These are phyloP conservation scores for Aspergillus incahuasiensis DNA, from an alignment of 495 filamentous ascomycete species.

Conservation along the genomic window DNA sequence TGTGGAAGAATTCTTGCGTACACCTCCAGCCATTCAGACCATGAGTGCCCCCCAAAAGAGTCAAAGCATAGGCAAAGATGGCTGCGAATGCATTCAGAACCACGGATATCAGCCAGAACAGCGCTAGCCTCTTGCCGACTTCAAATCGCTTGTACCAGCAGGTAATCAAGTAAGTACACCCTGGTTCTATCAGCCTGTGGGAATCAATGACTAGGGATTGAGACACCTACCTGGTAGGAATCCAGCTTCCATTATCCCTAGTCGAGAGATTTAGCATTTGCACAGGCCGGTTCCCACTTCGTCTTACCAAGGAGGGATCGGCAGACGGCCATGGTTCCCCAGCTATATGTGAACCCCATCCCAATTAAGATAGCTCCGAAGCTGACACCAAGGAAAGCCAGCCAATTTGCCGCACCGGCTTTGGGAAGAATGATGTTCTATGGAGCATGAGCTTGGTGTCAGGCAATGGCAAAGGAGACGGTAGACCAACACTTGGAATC, in stretches of 20 bases:
- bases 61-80: constrained; percentile 15
- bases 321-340: constrained; percentile 12
- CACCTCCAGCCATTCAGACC: constrained; percentile 13
- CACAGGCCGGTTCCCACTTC: too few species aligned
- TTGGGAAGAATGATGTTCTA: constrained; percentile 15
- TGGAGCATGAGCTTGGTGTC: neutral
- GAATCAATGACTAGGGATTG: too few species aligned
- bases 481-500: constrained; percentile 13
- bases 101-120: constrained; percentile 15
- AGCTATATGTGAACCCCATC: constrained; percentile 14
- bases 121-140: constrained; percentile 14
- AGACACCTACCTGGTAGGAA: constrained; percentile 12
- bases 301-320: constrained; percentile 5
- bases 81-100: constrained; percentile 15
- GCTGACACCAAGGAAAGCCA: constrained; percentile 12
- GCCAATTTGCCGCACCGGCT: constrained; percentile 16
- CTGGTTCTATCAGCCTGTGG: neutral
- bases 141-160: constrained; percentile 18
- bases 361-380: constrained; percentile 15
- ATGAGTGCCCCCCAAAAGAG: constrained; percentile 10
- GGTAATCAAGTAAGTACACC: constrained; percentile 16
- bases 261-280: neutral
- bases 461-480: neutral
- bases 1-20: neutral
- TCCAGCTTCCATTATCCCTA: constrained; percentile 14